Evolutionary conservation across 2,329 filamentous ascomycete genomes (phyloP), one percentile per base, ranked within the genome.

Genomic region (Ambrosiella cleistominuta): DNA sequence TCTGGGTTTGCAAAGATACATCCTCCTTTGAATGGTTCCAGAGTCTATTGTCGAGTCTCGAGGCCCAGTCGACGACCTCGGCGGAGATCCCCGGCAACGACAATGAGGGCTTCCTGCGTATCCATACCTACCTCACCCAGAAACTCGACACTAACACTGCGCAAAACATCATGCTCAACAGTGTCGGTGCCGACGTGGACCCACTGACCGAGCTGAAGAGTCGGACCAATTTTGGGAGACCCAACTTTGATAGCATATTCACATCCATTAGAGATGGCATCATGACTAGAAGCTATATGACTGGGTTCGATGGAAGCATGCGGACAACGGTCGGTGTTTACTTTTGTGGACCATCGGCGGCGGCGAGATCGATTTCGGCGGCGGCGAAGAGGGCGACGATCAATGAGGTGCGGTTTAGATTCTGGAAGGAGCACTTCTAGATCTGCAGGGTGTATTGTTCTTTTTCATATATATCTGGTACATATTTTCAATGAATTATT

Each of bases 391-490:
- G 75, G 57, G 85, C 85, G 12, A 86, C 82, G 9, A 82, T 79
- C 39, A 80, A 79, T 62, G 86, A 95, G 64, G 88, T 98, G 57
- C 81, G 83, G 66, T 98, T 97, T 74, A 86, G 88, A 66, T 98
- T 98, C 76, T 98, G 93, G 93, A 98, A 98, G 75, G 93, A 98
- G 72, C 91, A 98, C 68, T 84, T 84, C 68, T 84, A 76, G 63
- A 63, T 27, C 27, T 27, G 27, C 3, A 27, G 3, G 27, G 27
- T 27, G 27, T 27, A 3, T 27, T 27, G 27, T 3, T 27, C 27
- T 27, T 27, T 27, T 27, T 27, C 27, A 3, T 27, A 27, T 27
- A 27, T 27, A 27, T 3, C 27, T 27, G 27, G 27, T 27, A 27
- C 27, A 27, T 4, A 27, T 27, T 27, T 2, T 27, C 27, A 27